phyloP scores from a whole-genome alignment of 1,284 basidiomycete genomes.

The Chondrostereum purpureum region DNA sequence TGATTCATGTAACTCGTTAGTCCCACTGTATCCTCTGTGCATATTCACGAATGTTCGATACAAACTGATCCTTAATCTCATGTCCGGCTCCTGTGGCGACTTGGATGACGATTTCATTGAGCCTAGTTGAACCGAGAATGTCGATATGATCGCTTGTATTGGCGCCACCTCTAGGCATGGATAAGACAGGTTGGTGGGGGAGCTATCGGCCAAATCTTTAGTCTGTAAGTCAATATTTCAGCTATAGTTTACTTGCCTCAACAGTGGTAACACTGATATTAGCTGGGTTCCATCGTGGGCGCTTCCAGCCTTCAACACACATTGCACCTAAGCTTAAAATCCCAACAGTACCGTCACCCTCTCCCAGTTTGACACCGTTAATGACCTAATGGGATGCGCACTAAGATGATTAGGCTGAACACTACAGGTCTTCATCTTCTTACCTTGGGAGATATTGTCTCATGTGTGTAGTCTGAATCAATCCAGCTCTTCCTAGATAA shows the following conservation, averaged over 20 bases:
- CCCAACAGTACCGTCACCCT: conserved; percentile 95
- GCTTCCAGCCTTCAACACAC: conserved; percentile 95
- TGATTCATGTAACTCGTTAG: no score
- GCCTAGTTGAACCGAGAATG: conserved; percentile 79
- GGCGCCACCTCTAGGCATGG: conserved; percentile 83
- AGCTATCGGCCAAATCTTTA: no score
- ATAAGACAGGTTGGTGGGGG: conserved; percentile 74
- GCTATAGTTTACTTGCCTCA: conserved; percentile 44
- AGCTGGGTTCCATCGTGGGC: conserved; percentile 89
- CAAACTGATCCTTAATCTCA: conserved; percentile 68
- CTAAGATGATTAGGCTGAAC: neutral
- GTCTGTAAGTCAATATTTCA: conserved; percentile 6
- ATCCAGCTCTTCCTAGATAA: conserved; percentile 70
- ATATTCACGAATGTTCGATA: conserved; percentile 79
- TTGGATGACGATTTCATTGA: conserved; percentile 91
- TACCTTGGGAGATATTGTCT: conserved; percentile 56
- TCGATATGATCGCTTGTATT: conserved; percentile 92
- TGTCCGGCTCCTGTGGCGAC: conserved; percentile 73
- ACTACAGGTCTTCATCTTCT: conserved; percentile 7
- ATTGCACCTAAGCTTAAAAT: conserved; percentile 88
- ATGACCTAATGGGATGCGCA: conserved; percentile 37
- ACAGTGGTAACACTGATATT: conserved; percentile 82
- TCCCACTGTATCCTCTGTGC: conserved; percentile 77
- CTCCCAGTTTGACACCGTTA: conserved; percentile 84
- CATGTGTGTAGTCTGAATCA: conserved; percentile 74